phyloP scores from a whole-genome alignment of 495 filamentous ascomycete genomes.

The Cladorrhinum samala region DNA sequence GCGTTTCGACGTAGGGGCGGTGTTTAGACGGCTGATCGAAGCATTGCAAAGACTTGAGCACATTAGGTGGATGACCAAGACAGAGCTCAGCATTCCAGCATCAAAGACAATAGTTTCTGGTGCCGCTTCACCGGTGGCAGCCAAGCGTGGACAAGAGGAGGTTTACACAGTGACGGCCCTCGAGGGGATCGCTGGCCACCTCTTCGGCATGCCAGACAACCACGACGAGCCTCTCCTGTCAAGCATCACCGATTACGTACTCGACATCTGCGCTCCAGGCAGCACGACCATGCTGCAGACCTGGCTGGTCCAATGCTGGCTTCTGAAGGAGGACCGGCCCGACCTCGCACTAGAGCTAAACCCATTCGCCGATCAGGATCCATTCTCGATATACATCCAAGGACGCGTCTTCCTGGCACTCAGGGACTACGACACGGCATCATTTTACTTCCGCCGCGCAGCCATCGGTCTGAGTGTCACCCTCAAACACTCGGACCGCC shows the following conservation, averaged over 20 bases:
- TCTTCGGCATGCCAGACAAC: conserved; percentile 39
- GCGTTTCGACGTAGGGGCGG: conserved; percentile 57
- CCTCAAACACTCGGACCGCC: conserved; percentile 28
- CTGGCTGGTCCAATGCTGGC: conserved; percentile 58
- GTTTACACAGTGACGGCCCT: conserved; percentile 42
- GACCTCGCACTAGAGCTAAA: conserved; percentile 72
- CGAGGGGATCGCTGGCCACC: conserved; percentile 44
- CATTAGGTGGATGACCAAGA: conserved; percentile 72
- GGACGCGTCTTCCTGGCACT: conserved; percentile 71
- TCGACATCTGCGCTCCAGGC: conserved; percentile 46
- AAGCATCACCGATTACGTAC: conserved; percentile 47
- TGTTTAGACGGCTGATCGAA: conserved; percentile 62
- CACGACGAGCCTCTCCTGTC: conserved; percentile 34
- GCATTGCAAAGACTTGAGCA: conserved; percentile 69
- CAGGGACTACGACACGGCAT: conserved; percentile 64
- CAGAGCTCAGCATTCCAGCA: conserved; percentile 38
- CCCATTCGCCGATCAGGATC: conserved; percentile 55
- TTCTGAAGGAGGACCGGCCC: conserved; percentile 61
- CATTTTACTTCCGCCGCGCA: conserved; percentile 73
- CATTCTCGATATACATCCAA: conserved; percentile 81
- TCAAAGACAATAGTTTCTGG: conserved; percentile 31
- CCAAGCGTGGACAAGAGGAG: conserved; percentile 33
- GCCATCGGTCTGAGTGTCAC: conserved; percentile 64
- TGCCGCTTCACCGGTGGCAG: conserved; percentile 17
- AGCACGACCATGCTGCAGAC: conserved; percentile 47